Conservation (phyloP, 2,329 filamentous ascomycete genomes). For the Penicillium sp. region DNA sequence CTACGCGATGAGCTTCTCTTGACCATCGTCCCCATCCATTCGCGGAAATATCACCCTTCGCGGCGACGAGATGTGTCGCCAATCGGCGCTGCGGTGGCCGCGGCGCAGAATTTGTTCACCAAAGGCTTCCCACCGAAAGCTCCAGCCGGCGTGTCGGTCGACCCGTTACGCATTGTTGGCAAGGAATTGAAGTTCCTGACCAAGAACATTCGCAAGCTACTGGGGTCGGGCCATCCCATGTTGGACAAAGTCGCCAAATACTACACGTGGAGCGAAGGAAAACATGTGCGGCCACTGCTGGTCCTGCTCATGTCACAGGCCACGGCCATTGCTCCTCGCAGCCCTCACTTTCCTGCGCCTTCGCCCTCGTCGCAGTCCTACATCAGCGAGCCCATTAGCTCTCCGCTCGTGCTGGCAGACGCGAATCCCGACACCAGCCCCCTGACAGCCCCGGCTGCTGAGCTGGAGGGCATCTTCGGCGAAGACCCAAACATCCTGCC, state of each 20-base stretch:
- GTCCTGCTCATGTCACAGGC: constrained; percentile 95
- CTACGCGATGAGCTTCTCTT: constrained; percentile 32
- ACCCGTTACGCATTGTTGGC: constrained; percentile 83
- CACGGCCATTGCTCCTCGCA: constrained; percentile 73
- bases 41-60: constrained; percentile 38
- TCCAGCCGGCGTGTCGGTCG: constrained; percentile 63
- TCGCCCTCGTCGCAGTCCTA: constrained; percentile 16
- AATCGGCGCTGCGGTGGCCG: constrained; percentile 46
- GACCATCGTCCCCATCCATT: constrained; percentile 21
- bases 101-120: constrained; percentile 48
- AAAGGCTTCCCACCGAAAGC: constrained; percentile 39
- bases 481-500: constrained; percentile 68
- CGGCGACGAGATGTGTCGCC: constrained; percentile 38
- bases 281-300: constrained; percentile 90
- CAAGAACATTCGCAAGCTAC: constrained; percentile 86
- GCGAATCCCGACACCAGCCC: constrained; percentile 67
- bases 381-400: constrained; percentile 60
- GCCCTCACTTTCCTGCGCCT: constrained; percentile 34
- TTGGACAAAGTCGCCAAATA: constrained; percentile 96
- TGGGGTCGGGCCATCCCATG: constrained; percentile 90
- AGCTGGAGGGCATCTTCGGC: constrained; percentile 34
- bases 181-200: constrained; percentile 97
- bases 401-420: constrained; percentile 66
- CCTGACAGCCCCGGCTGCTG: constrained; percentile 46
- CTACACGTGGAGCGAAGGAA: constrained; percentile 94